Base-by-base conservation (phyloP, 768 basidiomycete species). In the Rhizopogon vulgaris region DNA sequence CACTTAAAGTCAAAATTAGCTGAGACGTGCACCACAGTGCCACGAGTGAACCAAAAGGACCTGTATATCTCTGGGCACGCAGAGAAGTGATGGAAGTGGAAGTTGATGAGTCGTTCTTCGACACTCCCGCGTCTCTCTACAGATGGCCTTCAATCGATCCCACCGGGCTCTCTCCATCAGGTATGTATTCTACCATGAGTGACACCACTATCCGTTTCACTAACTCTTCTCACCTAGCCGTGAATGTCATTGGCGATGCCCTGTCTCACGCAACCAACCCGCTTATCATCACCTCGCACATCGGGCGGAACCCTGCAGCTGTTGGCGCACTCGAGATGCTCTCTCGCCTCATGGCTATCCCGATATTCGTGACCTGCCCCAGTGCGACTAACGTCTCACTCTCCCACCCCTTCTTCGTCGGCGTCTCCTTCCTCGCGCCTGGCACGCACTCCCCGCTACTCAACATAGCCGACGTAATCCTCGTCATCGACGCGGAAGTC, bases 61-160 rank as follows among this genome's bases (percentile, higher is more conserved):
- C 87, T 0, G 84, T 85, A 1, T 87, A 89, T 62, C 71, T 87
- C 6, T 87, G 84, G 82, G 84, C 78, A 11, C 74, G 83, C 15
- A 74, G 87, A n/a, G 87, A 88, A 60, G 74, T 77, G 0, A 81
- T 82, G 73, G 85, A 88, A 58, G 76, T 85, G 61, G 79, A 84
- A 59, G 63, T 86, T 0, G 71, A 78, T 17, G 54, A 68, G 3
- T 55, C 65, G 3, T 51, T 65, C 2, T 54, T 80, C 14, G 60
- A 69, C n/a, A 54, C 64, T 2, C 47, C 67, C 0, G 51, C 65
- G 6, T 52, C 69, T 0, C 54, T 60, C 38, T 56, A 55, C n/a
- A 69, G 72, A 51, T 85, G 83, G 82, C 78, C 82, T 0, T 53
- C 79, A 0, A 52, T 85, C 10, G 73, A 79, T 49, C 75, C 77